phyloP scores from a whole-genome alignment of 2,329 filamentous ascomycete species.

The Aspergillus bombycis region DNA sequence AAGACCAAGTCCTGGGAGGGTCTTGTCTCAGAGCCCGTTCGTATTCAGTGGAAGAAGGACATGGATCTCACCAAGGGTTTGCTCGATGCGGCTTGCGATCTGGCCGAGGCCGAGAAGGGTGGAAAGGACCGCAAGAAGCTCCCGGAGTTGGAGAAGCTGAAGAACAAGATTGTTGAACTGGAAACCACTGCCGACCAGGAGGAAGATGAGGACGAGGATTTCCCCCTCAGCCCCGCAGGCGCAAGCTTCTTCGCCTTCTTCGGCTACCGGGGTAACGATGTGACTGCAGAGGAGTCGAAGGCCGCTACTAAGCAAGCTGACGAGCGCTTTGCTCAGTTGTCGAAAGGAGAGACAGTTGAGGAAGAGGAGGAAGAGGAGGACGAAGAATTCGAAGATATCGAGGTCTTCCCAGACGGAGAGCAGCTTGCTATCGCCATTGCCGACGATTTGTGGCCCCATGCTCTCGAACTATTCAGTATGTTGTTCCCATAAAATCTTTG shows the following conservation, averaged over 20 bases:
- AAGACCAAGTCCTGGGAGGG: slow-evolving; percentile 67
- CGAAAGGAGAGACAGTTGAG: slow-evolving; percentile 56
- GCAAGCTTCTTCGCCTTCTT: slow-evolving; percentile 90
- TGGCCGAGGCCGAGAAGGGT: slow-evolving; percentile 67
- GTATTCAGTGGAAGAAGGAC: slow-evolving; percentile 83
- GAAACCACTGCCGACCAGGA: slow-evolving; percentile 39
- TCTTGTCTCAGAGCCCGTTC: slow-evolving; percentile 84
- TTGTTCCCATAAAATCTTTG: slow-evolving; percentile 25
- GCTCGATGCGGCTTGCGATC: slow-evolving; percentile 70
- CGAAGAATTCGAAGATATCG: slow-evolving; percentile 65
- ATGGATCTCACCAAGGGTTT: slow-evolving; percentile 84
- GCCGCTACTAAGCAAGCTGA: slow-evolving; percentile 63
- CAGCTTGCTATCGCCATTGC: slow-evolving; percentile 78
- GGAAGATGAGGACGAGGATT: slow-evolving; percentile 39
- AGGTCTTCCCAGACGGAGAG: slow-evolving; percentile 87
- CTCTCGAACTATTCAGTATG: slow-evolving; percentile 90
- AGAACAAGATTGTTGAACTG: slow-evolving; percentile 50
- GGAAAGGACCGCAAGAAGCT: slow-evolving; percentile 54
- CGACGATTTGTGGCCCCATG: slow-evolving; percentile 86
- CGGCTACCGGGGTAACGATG: slow-evolving; percentile 71
- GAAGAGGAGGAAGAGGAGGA: slow-evolving; percentile 48
- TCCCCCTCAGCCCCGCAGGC: slow-evolving; percentile 62
- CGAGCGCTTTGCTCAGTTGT: slow-evolving; percentile 56
- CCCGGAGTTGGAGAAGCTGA: slow-evolving; percentile 57
- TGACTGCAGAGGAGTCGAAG: slow-evolving; percentile 73